Evolutionary conservation across 345 rosid species (phyloP).

Genomic region (Schrenkiella parvula): DNA sequence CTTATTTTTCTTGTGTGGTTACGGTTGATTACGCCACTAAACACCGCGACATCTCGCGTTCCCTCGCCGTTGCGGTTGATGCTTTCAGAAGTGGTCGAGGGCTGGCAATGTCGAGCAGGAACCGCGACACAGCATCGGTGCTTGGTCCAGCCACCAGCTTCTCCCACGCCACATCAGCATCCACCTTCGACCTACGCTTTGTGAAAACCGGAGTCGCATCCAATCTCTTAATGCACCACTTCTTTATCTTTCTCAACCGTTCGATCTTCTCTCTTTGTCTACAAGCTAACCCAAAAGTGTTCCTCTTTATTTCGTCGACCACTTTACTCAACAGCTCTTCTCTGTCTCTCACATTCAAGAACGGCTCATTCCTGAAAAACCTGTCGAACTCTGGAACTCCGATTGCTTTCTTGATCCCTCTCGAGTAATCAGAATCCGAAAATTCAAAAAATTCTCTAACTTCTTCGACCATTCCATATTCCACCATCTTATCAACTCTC

Average conservation of each 20-base stretch:
- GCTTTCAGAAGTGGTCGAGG: background rate
- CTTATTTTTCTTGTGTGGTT: background rate
- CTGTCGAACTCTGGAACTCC: constrained; percentile 67
- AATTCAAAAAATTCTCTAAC: constrained; percentile 52
- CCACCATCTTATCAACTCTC: constrained; percentile 66
- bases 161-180: constrained; percentile 53
- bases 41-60: constrained; percentile 33
- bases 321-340: constrained; percentile 43
- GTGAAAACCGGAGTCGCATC: constrained; percentile 63
- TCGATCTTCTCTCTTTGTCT: constrained; percentile 59
- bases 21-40: constrained; percentile 34
- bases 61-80: background rate
- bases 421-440: constrained; percentile 37
- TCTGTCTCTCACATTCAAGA: constrained; percentile 21
- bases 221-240: constrained; percentile 58
- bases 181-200: constrained; percentile 35
- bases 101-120: constrained; percentile 33
- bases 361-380: constrained; percentile 43
- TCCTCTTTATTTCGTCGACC: constrained; percentile 45
- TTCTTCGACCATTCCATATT: constrained; percentile 61
- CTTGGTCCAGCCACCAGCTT: constrained; percentile 52
- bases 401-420: constrained; percentile 57
- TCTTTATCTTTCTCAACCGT: constrained; percentile 43
- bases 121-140: constrained; percentile 36
- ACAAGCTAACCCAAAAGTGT: constrained; percentile 47